Evolutionary conservation across 106 monocot species (phyloP), one percentile per base, ranked within the genome.

Genomic region (Cymbidium sinense): DNA sequence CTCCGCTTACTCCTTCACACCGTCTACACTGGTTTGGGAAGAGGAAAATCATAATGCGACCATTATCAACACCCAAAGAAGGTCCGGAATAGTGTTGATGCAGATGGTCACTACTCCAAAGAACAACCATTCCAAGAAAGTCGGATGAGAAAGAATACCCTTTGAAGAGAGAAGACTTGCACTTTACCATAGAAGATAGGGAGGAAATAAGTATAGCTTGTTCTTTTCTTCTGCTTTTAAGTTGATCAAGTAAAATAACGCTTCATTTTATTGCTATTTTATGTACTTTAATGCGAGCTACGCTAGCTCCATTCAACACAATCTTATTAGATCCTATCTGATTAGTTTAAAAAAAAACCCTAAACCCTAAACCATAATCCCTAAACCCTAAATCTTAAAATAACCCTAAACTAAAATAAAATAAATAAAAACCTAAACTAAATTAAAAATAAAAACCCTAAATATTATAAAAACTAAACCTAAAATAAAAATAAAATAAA

Each of bases 111-210:
- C 10, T 15, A 85, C 81, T 7, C 81, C 87, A n/a, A n/a, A n/a
- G n/a, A 7, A 61, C 73, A 20, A 20, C 27, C 51, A 72, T 74
- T 21, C 74, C 4, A 31, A 37, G 28, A n/a, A 37, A 34, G 2
- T 10, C 7, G 4, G 78, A 75, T 19, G 78, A 78, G 29, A 76
- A 28, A 25, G 88, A 88, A 73, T 82, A 85, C 39, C 88, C 25
- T 85, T 85, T 70, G 88, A 88, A 77, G 88, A 88, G 44, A 88
- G 82, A 67, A 82, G 88, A 41, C 77, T 85, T 33, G 82, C 77
- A 15, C 54, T 50, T 43, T 74, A 80, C 30, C 55, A 74, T 0
- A 78, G 34, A 10, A 83, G 75, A 72, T 70, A 64, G 52, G 70
- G 6, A 30, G 71, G 71, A n/a, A 23, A 23, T n/a, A 58, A n/a